These are phyloP conservation scores for Purpureocillium lavendulum DNA, from an alignment of 2,329 filamentous ascomycete species.

Conservation along the genomic window DNA sequence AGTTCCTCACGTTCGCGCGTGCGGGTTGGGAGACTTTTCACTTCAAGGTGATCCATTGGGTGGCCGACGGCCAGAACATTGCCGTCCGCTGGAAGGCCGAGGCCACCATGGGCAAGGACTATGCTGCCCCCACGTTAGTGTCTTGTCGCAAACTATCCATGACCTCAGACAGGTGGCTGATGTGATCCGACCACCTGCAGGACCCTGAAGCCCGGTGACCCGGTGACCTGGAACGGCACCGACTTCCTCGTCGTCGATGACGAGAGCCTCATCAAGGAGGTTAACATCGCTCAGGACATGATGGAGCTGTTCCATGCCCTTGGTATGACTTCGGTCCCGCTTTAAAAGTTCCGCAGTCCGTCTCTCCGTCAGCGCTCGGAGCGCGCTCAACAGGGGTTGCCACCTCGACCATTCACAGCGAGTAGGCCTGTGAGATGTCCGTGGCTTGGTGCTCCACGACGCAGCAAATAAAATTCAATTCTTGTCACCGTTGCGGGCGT, in stretches of 20 bases:
- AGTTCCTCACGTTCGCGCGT: slow-evolving; percentile 1
- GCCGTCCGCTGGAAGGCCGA: slow-evolving; percentile 6
- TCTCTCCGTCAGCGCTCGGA: too few relatives aligned
- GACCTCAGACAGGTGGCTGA: too few relatives aligned
- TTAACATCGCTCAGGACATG: slow-evolving; percentile 4
- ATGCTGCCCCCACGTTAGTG: slow-evolving; percentile 4
- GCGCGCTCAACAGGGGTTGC: too few relatives aligned
- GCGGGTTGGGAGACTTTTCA: slow-evolving; percentile 3
- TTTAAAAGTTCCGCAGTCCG: neutral
- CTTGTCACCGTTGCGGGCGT: too few relatives aligned
- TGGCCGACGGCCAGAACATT: slow-evolving; percentile 2
- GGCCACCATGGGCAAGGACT: slow-evolving; percentile 5
- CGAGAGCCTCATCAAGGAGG: slow-evolving; percentile 1
- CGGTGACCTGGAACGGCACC: slow-evolving; percentile 4
- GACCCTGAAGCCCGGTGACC: slow-evolving; percentile 4
- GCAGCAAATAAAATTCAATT: too few relatives aligned
- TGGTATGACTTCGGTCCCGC: neutral
- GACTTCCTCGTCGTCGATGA: slow-evolving; percentile 7
- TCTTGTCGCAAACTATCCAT: too few relatives aligned
- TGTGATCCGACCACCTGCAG: neutral
- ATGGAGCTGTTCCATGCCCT: slow-evolving; percentile 1
- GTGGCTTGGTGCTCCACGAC: too few relatives aligned
- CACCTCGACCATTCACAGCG: too few relatives aligned
- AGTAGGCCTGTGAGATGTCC: too few relatives aligned
- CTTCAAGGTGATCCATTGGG: slow-evolving; percentile 7